Evolutionary conservation across 805 yeast species (phyloP).

Genomic region (Millerozyma acaciae): DNA sequence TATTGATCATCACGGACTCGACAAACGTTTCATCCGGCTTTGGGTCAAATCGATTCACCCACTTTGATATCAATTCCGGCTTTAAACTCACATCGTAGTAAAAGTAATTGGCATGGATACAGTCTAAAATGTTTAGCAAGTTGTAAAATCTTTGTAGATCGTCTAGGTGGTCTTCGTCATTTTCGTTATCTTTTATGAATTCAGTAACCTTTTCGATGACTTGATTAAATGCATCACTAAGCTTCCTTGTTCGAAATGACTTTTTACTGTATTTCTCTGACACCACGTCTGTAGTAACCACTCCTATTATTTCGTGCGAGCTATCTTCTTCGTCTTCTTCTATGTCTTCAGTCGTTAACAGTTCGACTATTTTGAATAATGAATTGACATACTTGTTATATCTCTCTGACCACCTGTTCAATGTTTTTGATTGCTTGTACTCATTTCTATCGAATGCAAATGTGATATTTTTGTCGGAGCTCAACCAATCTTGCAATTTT

Average conservation of each 20-base stretch:
- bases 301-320: slow-evolving; percentile 20
- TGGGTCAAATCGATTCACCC: slow-evolving; percentile 71
- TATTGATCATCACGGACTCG: slow-evolving; percentile 42
- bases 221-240: slow-evolving; percentile 23
- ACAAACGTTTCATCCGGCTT: slow-evolving; percentile 54
- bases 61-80: slow-evolving; percentile 45
- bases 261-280: slow-evolving; percentile 9
- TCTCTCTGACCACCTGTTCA: slow-evolving; percentile 37
- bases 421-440: slow-evolving; percentile 30
- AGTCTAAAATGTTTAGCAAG: slow-evolving; percentile 49
- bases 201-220: slow-evolving; percentile 25
- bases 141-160: slow-evolving; percentile 30
- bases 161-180: slow-evolving; percentile 24
- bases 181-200: slow-evolving; percentile 23
- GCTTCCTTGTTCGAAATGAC: slow-evolving; percentile 6
- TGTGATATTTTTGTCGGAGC: slow-evolving; percentile 28
- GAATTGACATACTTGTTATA: slow-evolving; percentile 47
- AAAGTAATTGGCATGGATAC: slow-evolving; percentile 53
- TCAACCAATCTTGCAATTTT: slow-evolving; percentile 47
- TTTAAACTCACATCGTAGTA: slow-evolving; percentile 31
- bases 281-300: slow-evolving; percentile 20
- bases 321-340: slow-evolving; percentile 18
- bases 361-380: slow-evolving; percentile 51
- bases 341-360: slow-evolving; percentile 16
- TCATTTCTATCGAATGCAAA: slow-evolving; percentile 43